Base-by-base conservation (phyloP, 805 yeast genomes). In the Teunomyces funiuensis region DNA sequence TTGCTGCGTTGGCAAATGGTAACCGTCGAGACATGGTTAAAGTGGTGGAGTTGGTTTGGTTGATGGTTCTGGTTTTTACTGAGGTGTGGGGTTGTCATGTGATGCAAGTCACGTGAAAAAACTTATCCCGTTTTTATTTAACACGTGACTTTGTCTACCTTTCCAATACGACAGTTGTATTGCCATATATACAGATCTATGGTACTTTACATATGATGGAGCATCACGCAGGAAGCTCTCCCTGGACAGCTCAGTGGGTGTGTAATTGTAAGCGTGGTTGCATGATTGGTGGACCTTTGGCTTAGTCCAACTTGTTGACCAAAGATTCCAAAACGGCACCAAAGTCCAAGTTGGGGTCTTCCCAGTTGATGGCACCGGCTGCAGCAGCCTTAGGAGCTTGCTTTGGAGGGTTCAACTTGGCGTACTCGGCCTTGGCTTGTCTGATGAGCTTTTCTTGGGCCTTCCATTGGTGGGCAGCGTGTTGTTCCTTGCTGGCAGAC, bases 381-480 rank as follows among this genome's bases (percentile, higher is more conserved):
- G n/a, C 54, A 22, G 68, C 55, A n/a, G 60, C 50, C 19, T 45
- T 29, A 36, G 62, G 50, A 16, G 63, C 58, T 26, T 60, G 65
- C 44, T 73, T 73, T 52, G 72, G 71, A 42, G 70, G 66, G 54
- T 71, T 60, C 58, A 80, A 69, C 66, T 79, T 84, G 54, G 88
- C 89, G 70, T 77, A 91, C 71, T 87, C 90, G 40, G 83, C 85
- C 74, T 87, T 89, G 54, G 98, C 99, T 67, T 88, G 85, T 45
- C 74, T 80, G 57, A 91, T 86, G 61, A 90, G 79, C 57, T 83
- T 81, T 65, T 80, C 78, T 66, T 87, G 80, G 51, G 78, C 71
- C 49, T 78, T 74, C 66, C 73, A 86, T 44, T 78, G 80, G 31
- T 70, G 71, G 41, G 71, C 70, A 56, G 80, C 86, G 41, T 74